Base-by-base conservation (phyloP, 2,329 filamentous ascomycete species). In the Herpotrichia juniperi region DNA sequence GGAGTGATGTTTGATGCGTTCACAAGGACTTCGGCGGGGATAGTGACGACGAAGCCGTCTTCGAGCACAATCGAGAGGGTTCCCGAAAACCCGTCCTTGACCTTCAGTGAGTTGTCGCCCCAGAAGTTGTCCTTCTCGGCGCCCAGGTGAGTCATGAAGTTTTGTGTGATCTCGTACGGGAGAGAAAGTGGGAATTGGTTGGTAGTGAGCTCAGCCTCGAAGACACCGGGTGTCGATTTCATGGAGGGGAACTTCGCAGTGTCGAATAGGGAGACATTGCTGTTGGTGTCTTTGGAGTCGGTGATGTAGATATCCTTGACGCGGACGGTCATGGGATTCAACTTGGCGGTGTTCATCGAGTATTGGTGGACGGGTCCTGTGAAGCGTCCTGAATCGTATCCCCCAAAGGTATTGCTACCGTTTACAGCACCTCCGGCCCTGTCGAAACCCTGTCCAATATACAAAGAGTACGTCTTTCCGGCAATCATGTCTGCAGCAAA, bases 381-480 rank as follows among this genome's bases (percentile, higher is more conserved):
- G 53, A 78, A 77, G 17, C 76, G 73, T 21, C 74, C 74, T 11
- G 74, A 71, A 55, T 79, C 76, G 53, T 74, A 78, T 19, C 76
- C 76, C n/a, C 76, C 76, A 31, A 78, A 74, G 2, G 71, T 70
- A 31, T 76, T 73, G 51, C 71, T 75, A 22, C 76, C 76, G 47
- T 78, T 78, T 22, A 76, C 67, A 2, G 51, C 58, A 14, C 76
- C 76, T 14, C 72, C 74, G 1, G 74, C 74, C 26, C 74, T 68
- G 32, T 73, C 68, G 54, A 76, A 74, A 21, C 71, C 72, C 44
- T 75, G 71, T 2, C 76, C 76, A 39, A 77, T 72, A 56, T 78
- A 78, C 3, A 78, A 63, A 8, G 74, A 74, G 54, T 75, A 77
- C 22, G 76, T 77, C 25, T 69, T 68, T 1, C 68, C 73, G 11